Conservation (phyloP, 1,139 yeast genomes). For the Yamadazyma oceani region DNA sequence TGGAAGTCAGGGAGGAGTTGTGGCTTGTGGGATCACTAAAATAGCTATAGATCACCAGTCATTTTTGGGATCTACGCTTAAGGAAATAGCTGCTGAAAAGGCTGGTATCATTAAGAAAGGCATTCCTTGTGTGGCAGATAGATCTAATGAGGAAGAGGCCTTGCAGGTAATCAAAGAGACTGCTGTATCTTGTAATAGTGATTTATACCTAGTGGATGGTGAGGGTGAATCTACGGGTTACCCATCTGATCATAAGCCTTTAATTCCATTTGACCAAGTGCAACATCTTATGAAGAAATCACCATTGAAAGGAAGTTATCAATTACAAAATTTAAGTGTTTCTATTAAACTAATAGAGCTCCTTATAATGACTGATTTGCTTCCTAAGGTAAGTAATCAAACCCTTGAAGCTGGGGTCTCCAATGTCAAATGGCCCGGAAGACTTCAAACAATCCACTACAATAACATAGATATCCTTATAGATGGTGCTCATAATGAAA, state of each 20-base stretch:
- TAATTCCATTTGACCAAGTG: slow-evolving; percentile 8
- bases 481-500: slow-evolving; percentile 93
- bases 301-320: slow-evolving; percentile 73
- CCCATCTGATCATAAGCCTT: too few species aligned
- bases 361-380: slow-evolving; percentile 19
- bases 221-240: not conserved
- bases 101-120: slow-evolving; percentile 75
- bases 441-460: slow-evolving; percentile 49
- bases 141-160: slow-evolving; percentile 56
- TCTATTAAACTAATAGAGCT: slow-evolving; percentile 61
- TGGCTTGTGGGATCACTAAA: slow-evolving; percentile 76
- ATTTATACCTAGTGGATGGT: slow-evolving; percentile 21
- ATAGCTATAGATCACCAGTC: slow-evolving; percentile 83
- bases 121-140: slow-evolving; percentile 71
- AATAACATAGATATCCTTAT: slow-evolving; percentile 31
- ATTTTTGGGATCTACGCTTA: slow-evolving; percentile 64
- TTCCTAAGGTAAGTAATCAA: slow-evolving; percentile 22
- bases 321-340: slow-evolving; percentile 64
- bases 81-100: slow-evolving; percentile 70
- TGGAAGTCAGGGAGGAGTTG: slow-evolving; percentile 36
- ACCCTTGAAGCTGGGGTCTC: slow-evolving; percentile 51
- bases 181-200: slow-evolving; percentile 20
- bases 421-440: slow-evolving; percentile 58
- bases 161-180: slow-evolving; percentile 38
- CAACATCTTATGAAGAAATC: slow-evolving; percentile 29